A percentile compares a stretch with the other conserved stretches of the same genome.
phyloP scores from a whole-genome alignment of 192 early-diverging fungal genomes.

The Phycomyces blakesleeanus region DNA sequence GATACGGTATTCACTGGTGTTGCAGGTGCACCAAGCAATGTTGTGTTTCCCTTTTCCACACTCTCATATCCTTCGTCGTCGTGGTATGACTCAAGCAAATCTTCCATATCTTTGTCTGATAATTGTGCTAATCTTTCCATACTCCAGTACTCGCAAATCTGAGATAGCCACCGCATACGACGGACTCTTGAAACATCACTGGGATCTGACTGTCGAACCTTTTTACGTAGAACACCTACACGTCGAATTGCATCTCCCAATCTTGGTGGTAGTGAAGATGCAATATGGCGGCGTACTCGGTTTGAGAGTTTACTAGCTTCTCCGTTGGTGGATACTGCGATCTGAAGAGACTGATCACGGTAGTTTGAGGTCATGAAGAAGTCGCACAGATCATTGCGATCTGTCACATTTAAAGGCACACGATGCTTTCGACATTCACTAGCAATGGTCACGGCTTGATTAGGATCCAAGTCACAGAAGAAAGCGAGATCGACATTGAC shows the following conservation, averaged over 20 bases:
- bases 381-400: constrained; percentile 70
- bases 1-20: background rate
- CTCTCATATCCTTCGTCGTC: constrained; percentile 34
- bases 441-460: constrained; percentile 34
- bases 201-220: constrained; percentile 46
- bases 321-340: constrained; percentile 78
- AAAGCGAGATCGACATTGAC: constrained; percentile 37
- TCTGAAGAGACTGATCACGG: constrained; percentile 64
- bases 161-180: constrained; percentile 52
- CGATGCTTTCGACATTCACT: constrained; percentile 32
- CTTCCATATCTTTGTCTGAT: constrained; percentile 40
- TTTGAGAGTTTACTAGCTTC: constrained; percentile 64
- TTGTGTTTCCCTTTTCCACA: background rate
- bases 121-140: constrained; percentile 40
- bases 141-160: constrained; percentile 59
- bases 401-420: constrained; percentile 77
- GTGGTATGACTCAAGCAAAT: constrained; percentile 44
- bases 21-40: background rate
- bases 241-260: constrained; percentile 59
- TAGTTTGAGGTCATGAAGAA: constrained; percentile 78
- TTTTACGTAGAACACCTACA: constrained; percentile 45
- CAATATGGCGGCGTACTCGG: constrained; percentile 61
- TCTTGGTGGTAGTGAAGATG: constrained; percentile 51
- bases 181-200: constrained; percentile 35
- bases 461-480: constrained; percentile 37